Evolutionary conservation across 2,329 filamentous ascomycete species (phyloP).

Genomic region (Aspergillus bombycis): DNA sequence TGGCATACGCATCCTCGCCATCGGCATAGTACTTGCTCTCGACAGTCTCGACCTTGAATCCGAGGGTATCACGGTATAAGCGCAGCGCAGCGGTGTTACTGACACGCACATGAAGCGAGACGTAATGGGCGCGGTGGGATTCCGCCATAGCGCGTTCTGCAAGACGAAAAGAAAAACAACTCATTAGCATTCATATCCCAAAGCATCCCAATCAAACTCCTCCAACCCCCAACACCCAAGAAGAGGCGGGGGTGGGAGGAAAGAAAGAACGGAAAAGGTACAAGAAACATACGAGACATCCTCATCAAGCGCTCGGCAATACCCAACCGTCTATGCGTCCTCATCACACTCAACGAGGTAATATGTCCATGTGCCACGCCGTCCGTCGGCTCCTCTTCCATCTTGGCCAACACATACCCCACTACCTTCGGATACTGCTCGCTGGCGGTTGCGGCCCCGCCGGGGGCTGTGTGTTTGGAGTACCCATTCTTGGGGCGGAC

Average conservation of each 20-base stretch:
- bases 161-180: background rate
- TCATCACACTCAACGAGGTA: constrained; percentile 92
- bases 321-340: constrained; percentile 86
- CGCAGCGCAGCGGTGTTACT: constrained; percentile 90
- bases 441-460: constrained; percentile 22
- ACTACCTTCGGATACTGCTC: constrained; percentile 89
- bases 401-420: constrained; percentile 98
- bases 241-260: no score
- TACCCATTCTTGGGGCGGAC: constrained; percentile 79
- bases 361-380: constrained; percentile 95
- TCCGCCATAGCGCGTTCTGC: constrained; percentile 95
- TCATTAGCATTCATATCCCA: constrained; percentile 6
- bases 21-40: constrained; percentile 73
- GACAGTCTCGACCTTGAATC: constrained; percentile 79
- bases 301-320: constrained; percentile 98
- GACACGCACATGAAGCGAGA: constrained; percentile 92
- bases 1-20: constrained; percentile 92
- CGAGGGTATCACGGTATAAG: constrained; percentile 88
- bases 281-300: constrained; percentile 73
- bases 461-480: constrained; percentile 70
- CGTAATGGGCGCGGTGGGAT: constrained; percentile 86
- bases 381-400: constrained; percentile 96
- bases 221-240: no score
- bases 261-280: constrained; percentile 3
- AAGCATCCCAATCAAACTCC: background rate